phyloP scores from a whole-genome alignment of 352 stramenopile genomes.

The Phytophthora hibernalis region DNA sequence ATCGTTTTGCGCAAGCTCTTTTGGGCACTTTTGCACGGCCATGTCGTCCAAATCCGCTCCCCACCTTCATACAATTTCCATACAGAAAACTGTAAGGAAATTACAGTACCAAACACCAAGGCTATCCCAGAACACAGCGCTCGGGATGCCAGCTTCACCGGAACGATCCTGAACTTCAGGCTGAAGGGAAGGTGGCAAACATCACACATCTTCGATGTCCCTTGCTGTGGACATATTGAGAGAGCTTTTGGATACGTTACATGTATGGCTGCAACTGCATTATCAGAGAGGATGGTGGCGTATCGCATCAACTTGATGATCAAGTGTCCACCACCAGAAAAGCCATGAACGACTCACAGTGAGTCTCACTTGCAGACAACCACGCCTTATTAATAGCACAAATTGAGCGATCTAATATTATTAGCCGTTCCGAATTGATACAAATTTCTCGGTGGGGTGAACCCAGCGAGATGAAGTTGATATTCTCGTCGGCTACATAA shows the following conservation, averaged over 20 bases:
- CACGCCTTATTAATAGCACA: too few relatives aligned
- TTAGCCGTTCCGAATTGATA: too few relatives aligned
- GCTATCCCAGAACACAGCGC: constrained; percentile 23
- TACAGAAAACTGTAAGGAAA: neutral
- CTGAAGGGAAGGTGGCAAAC: too few relatives aligned
- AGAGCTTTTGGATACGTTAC: neutral
- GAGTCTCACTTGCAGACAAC: too few relatives aligned
- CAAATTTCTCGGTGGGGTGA: too few relatives aligned
- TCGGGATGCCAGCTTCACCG: constrained; percentile 1
- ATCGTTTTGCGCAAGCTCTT: constrained; percentile 23
- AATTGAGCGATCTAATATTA: too few relatives aligned
- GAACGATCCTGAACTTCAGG: too few relatives aligned
- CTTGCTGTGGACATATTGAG: neutral
- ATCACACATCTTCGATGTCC: neutral
- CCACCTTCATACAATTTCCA: neutral
- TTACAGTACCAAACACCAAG: constrained; percentile 16
- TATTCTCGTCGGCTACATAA: too few relatives aligned
- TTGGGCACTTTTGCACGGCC: constrained; percentile 20
- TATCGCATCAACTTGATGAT: constrained; percentile 1
- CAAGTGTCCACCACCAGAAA: constrained; percentile 7
- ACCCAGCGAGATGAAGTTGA: too few relatives aligned
- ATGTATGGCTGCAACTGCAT: neutral
- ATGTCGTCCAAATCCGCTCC: neutral
- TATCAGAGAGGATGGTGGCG: constrained; percentile 2
- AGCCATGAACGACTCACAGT: too few relatives aligned